Base-by-base conservation (phyloP, 2,329 filamentous ascomycete genomes). In the Diaporthe destruens region DNA sequence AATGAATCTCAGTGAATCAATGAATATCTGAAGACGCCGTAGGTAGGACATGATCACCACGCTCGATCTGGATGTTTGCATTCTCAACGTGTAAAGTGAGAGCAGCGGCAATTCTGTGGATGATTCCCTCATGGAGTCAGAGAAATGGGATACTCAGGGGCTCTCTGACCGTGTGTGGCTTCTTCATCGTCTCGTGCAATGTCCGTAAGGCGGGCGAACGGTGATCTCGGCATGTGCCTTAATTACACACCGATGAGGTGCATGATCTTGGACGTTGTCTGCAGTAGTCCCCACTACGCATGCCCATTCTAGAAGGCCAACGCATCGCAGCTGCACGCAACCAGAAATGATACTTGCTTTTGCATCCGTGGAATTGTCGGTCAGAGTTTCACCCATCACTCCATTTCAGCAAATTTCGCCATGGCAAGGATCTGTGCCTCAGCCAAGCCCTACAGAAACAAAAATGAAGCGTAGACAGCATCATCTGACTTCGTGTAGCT, bases 401-500 rank as follows among this genome's bases (percentile, higher is more conserved):
- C 16, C 12, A 36, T 51, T 7, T 34, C 32, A 16, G 44, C 44
- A 51, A 51, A 16, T 36, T 32, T 25, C 25, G 20, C 29, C 23
- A 12, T 23, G 20, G 36, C 61, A 51, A 34, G 61, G 44, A 36
- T 65, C 29, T 34, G 29, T 65, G 44, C 61, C 20, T 36, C 32
- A 65, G 61, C 61, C 61, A 65, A 65, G 61, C 44, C n/a, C n/a
- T 3, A 51, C 14, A 51, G 44, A 65, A 65, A 65, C 61, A 65
- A 65, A 4, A 12, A 36, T 51, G 61, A 65, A 51, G 29, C 20
- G 44, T 51, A 7, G n/a, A 20, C 12, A 25, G 29, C 20, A 65
- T 65, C 61, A 12, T 25, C 61, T 36, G 29, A 65, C 51, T 49
- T 25, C 12, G 32, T 36, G 44, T 16, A 23, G 59, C 4, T 11